Conservation (phyloP, 2,329 filamentous ascomycete genomes). For the Colletotrichum sp. region DNA sequence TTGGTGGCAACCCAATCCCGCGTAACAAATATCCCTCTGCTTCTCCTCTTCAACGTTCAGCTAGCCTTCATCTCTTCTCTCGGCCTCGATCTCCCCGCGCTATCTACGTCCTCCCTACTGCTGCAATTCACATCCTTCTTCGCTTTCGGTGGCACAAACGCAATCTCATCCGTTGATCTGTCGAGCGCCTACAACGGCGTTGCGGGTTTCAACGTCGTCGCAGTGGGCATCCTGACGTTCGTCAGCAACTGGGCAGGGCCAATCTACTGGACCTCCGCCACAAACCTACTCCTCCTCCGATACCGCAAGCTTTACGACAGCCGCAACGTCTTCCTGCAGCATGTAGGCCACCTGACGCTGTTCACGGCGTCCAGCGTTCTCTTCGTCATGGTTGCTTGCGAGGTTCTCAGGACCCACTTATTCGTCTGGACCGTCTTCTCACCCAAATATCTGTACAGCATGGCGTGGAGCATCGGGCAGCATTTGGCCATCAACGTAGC, state of each 20-base stretch:
- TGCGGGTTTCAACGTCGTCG: constrained; percentile 76
- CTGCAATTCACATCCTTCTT: constrained; percentile 88
- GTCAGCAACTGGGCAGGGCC: constrained; percentile 90
- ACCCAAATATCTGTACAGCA: constrained; percentile 91
- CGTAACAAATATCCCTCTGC: constrained; percentile 83
- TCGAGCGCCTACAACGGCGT: constrained; percentile 96
- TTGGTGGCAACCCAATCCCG: constrained; percentile 88
- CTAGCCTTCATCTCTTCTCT: constrained; percentile 54
- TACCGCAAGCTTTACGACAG: constrained; percentile 21
- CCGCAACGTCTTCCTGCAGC: constrained; percentile 43
- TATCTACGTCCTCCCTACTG: constrained; percentile 75
- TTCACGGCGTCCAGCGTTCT: constrained; percentile 71
- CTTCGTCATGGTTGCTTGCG: constrained; percentile 89
- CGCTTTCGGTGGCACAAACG: constrained; percentile 87
- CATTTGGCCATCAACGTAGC: constrained; percentile 77
- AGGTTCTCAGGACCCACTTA: constrained; percentile 81
- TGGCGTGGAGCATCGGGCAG: constrained; percentile 86
- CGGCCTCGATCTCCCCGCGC: constrained; percentile 58
- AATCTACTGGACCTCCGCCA: constrained; percentile 82
- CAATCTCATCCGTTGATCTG: constrained; percentile 93
- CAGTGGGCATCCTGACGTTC: constrained; percentile 85
- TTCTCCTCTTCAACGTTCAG: constrained; percentile 74
- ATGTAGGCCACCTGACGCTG: constrained; percentile 71
- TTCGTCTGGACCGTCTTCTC: constrained; percentile 99
- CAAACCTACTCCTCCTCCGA: constrained; percentile 61